A percentile compares a stretch with the other conserved stretches of the same genome.
Conservation (phyloP, 768 basidiomycete species). For the Royoungia palumana region DNA sequence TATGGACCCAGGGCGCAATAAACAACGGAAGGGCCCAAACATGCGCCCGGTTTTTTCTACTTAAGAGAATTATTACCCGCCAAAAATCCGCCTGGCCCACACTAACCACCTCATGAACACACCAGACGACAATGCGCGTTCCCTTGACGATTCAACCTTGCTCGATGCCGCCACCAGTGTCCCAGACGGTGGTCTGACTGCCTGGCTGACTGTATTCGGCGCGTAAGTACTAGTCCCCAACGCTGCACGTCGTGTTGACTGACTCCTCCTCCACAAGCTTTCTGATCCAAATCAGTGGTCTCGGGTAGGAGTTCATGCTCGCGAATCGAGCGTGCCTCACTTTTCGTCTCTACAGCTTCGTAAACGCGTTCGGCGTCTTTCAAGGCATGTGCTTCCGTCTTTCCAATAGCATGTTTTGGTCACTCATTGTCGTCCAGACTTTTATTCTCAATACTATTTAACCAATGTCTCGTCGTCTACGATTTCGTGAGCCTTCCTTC, state of each 20-base stretch:
- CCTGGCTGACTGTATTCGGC: constrained; percentile 25
- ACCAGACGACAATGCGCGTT: neutral
- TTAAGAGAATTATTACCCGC: neutral
- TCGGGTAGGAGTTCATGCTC: constrained; percentile 25
- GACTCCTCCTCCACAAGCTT: constrained; percentile 20
- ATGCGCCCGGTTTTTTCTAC: neutral
- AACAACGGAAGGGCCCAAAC: constrained; percentile 5
- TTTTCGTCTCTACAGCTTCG: constrained; percentile 22
- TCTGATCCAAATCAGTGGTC: constrained; percentile 37
- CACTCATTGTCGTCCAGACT: constrained; percentile 28
- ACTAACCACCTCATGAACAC: constrained; percentile 2
- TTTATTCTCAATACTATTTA: constrained; percentile 36
- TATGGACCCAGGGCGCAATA: neutral
- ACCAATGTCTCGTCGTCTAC: constrained; percentile 34
- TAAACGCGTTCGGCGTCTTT: constrained; percentile 39
- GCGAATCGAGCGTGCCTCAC: neutral
- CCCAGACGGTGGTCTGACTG: constrained; percentile 26
- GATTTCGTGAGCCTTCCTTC: constrained; percentile 30
- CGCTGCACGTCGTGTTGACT: neutral
- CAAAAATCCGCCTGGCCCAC: neutral
- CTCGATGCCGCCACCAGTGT: neutral
- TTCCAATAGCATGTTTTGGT: neutral
- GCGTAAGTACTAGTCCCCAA: constrained; percentile 12
- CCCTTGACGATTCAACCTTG: neutral
- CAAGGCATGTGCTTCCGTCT: constrained; percentile 27